Base-by-base conservation (phyloP, 139 green algal genomes). In the Chlamydomonas sphaeroides region DNA sequence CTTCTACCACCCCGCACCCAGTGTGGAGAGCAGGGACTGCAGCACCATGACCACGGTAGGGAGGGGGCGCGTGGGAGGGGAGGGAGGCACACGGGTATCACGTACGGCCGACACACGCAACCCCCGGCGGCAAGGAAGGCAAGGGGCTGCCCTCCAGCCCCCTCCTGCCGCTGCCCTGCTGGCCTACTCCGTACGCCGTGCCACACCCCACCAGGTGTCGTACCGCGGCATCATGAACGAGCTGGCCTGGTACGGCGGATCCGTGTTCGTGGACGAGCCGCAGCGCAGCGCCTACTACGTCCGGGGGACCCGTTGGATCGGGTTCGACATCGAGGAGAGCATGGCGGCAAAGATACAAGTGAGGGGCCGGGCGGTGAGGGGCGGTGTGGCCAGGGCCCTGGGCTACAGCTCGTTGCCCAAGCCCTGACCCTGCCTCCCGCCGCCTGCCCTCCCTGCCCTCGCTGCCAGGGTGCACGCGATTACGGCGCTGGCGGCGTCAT, bases 221-320 rank as follows among this genome's bases (percentile, higher is more conserved):
- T 82, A 82, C 75, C 42, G 75, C 15, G 33, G 6, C 62, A 53
- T 82, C 45, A 33, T 82, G 45, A 25, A 23, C 7, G 62, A 73
- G 32, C 61, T 72, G 18, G 10, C 15, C 8, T 11, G 5, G 15
- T 26, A 41, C 21, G 45, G 51, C 48, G 78, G 65, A 17, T 11
- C 39, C 26, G 68, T 84, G 35, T 71, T 78, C 39, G 39, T 71
- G 28, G 30, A 84, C 66, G 53, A 18, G 36, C 10, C 66, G 30
- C 7, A 84, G 68, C 78, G 78, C 49, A 41, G 28, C 32, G 78
- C 78, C 23, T 84, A 84, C 41, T 84, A 84, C 67, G 78, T 84
- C 14, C 32, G n/a, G 17, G 78, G 17, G 67, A 69, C 1, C 3
- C n/a, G 38, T 20, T 84, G 78, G 78, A 33, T 84, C 18, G 51